Evolutionary conservation across 139 green algal species (phyloP).

Genomic region (Chlamydomonas asymmetrica): DNA sequence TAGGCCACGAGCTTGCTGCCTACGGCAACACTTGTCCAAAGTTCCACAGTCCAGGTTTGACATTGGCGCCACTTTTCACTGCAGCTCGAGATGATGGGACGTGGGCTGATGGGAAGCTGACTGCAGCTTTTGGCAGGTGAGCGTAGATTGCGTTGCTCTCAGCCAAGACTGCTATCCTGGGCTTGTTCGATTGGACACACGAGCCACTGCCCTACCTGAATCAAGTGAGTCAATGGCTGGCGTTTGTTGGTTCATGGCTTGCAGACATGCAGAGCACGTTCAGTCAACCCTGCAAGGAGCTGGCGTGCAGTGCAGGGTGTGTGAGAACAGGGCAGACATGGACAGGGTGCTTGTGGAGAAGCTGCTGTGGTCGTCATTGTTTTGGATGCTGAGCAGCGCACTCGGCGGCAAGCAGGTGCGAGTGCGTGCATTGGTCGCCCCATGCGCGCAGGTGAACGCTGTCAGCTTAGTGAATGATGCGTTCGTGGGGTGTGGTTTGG

Average conservation of each 20-base stretch:
- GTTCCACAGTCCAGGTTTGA: not conserved
- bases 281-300: slow-evolving; percentile 7
- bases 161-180: not conserved
- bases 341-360: slow-evolving; percentile 34
- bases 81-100: slow-evolving; percentile 33
- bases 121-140: slow-evolving; percentile 13
- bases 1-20: not conserved
- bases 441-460: too few species aligned
- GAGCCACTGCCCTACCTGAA: not conserved
- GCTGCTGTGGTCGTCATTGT: slow-evolving; percentile 49
- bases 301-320: slow-evolving; percentile 26
- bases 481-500: too few species aligned
- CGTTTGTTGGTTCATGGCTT: not conserved
- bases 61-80: not conserved
- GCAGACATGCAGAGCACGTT: slow-evolving; percentile 12
- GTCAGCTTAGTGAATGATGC: too few species aligned
- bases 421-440: too few species aligned
- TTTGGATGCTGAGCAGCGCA: slow-evolving; percentile 53
- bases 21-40: not conserved
- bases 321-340: not conserved
- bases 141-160: not conserved
- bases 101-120: slow-evolving; percentile 31
- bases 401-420: slow-evolving; percentile 34
- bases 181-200: not conserved
- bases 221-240: not conserved